Conservation (phyloP, 2,329 filamentous ascomycete species). For the Scytalidium lignicola region DNA sequence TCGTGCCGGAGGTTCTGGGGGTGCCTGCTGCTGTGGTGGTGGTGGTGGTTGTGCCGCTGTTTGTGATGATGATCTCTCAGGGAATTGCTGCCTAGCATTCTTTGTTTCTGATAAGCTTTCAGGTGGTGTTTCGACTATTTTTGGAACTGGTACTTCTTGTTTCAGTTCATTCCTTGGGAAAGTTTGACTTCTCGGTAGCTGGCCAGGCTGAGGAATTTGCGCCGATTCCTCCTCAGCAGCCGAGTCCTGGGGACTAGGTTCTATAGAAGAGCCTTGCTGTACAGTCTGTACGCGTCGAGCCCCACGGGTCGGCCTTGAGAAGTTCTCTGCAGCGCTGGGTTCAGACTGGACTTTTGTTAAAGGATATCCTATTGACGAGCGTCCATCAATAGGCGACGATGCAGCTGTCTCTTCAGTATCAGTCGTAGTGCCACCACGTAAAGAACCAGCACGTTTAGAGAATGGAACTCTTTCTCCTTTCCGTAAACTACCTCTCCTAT, state of each 20-base stretch:
- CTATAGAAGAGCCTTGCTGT: constrained; percentile 9
- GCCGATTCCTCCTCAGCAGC: constrained; percentile 1
- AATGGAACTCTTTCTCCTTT: constrained; percentile 71
- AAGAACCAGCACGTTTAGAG: constrained; percentile 63
- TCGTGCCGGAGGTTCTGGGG: constrained; percentile 42
- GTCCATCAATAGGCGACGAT: constrained; percentile 41
- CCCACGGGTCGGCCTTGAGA: constrained; percentile 48
- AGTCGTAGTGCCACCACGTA: constrained; percentile 48
- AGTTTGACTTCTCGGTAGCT: constrained; percentile 26
- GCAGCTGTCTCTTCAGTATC: constrained; percentile 46
- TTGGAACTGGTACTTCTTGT: constrained; percentile 39
- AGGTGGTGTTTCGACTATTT: constrained; percentile 58
- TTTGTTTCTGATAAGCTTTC: constrained; percentile 14
- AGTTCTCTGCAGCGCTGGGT: constrained; percentile 54
- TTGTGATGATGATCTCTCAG: constrained; percentile 52
- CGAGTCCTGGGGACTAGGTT: constrained; percentile 5
- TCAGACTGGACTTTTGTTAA: constrained; percentile 66
- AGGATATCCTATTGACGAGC: constrained; percentile 30
- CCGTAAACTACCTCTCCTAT: constrained; percentile 79
- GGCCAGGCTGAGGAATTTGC: constrained; percentile 13
- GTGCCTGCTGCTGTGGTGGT: constrained; percentile 21
- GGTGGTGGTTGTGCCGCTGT: constrained; percentile 13
- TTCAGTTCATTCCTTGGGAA: constrained; percentile 23
- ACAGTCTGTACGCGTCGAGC: constrained; percentile 20
- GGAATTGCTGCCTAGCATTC: constrained; percentile 32